phyloP scores from a whole-genome alignment of 148 eudicot species.

The Vaccinium myrtillus region DNA sequence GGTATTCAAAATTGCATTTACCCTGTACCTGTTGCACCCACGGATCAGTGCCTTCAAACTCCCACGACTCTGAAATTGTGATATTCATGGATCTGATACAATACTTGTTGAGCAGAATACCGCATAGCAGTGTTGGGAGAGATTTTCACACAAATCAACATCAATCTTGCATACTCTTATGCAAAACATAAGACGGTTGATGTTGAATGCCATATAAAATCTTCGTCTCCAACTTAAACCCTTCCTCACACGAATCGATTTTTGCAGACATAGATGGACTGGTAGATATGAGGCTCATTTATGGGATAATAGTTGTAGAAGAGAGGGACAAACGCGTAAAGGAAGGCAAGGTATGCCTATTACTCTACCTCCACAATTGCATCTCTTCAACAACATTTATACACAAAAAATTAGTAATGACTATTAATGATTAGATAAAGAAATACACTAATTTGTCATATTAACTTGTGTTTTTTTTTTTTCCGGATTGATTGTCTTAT shows the following conservation, averaged over 20 bases:
- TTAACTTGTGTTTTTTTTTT: slow-evolving; percentile 15
- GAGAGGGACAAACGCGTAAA: slow-evolving; percentile 97
- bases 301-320: slow-evolving; percentile 96
- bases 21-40: background rate
- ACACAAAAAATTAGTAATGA: background rate
- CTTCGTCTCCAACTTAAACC: background rate
- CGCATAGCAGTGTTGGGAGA: background rate
- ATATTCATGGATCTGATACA: background rate
- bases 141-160: background rate
- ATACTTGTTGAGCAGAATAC: background rate
- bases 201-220: background rate
- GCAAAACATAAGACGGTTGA: background rate
- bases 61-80: background rate
- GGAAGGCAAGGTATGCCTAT: slow-evolving; percentile 78
- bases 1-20: background rate
- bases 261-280: slow-evolving; percentile 89
- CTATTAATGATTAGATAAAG: background rate
- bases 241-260: background rate
- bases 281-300: slow-evolving; percentile 98
- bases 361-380: background rate
- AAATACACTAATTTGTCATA: background rate
- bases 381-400: background rate
- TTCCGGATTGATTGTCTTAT: background rate
- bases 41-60: background rate
- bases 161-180: background rate